These are phyloP conservation scores for Schrenkiella parvula DNA, from an alignment of 345 rosid genomes.

Conservation along the genomic window DNA sequence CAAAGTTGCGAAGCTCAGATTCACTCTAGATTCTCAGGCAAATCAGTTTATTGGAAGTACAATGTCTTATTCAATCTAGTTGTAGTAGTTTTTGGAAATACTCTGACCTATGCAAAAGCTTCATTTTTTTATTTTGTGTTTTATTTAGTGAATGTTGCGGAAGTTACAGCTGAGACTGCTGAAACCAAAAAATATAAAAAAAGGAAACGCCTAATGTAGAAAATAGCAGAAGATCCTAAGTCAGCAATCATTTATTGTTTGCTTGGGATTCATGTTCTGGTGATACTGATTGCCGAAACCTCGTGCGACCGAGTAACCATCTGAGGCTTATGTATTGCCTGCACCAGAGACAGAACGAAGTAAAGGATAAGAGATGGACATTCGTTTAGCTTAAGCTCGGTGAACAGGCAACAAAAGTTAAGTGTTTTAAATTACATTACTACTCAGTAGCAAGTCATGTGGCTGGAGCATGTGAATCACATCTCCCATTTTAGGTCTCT, in stretches of 20 bases:
- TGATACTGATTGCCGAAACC: slow-evolving; percentile 13
- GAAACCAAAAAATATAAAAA: not conserved
- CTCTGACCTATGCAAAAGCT: not conserved
- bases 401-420: not conserved
- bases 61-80: not conserved
- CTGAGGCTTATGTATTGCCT: slow-evolving; percentile 30
- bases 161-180: not conserved
- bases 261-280: slow-evolving; percentile 21
- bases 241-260: not conserved
- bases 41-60: not conserved
- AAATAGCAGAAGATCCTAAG: not conserved
- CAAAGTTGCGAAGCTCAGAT: too few species aligned
- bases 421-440: slow-evolving; percentile 43
- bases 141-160: too few species aligned
- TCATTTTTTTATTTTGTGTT: too few species aligned
- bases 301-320: slow-evolving; percentile 19
- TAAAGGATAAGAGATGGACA: not conserved
- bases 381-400: not conserved
- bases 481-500: slow-evolving; percentile 72
- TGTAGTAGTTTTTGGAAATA: too few species aligned
- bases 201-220: not conserved
- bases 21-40: too few species aligned
- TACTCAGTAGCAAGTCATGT: slow-evolving; percentile 49
- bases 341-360: slow-evolving; percentile 7
- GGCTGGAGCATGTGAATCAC: slow-evolving; percentile 76